These are phyloP conservation scores for Aphanocladium album DNA, from an alignment of 2,329 filamentous ascomycete species.

Conservation along the genomic window DNA sequence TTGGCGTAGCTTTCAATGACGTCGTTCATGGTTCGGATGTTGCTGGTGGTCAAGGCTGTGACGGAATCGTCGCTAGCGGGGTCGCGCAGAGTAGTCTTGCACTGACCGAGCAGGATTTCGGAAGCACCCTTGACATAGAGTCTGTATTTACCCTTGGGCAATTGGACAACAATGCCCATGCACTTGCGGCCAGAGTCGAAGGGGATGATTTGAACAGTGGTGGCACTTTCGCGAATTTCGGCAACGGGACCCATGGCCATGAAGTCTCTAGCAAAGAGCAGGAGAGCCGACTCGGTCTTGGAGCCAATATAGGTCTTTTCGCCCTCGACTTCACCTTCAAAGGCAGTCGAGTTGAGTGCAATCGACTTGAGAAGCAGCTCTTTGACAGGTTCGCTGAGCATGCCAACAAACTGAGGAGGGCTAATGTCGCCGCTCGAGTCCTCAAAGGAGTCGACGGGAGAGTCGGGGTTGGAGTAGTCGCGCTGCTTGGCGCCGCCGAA, in stretches of 20 bases:
- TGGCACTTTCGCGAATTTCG: slow-evolving; percentile 57
- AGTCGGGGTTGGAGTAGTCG: slow-evolving; percentile 20
- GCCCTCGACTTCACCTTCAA: slow-evolving; percentile 68
- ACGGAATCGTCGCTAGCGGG: slow-evolving; percentile 40
- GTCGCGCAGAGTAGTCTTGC: slow-evolving; percentile 46
- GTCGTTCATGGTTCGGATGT: slow-evolving; percentile 52
- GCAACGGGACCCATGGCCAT: slow-evolving; percentile 62
- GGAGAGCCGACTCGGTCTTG: slow-evolving; percentile 70
- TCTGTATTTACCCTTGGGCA: slow-evolving; percentile 46
- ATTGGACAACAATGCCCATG: slow-evolving; percentile 55
- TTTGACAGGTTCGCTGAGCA: slow-evolving; percentile 43
- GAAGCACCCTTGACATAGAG: slow-evolving; percentile 62
- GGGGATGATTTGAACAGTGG: slow-evolving; percentile 62
- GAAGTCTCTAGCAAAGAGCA: slow-evolving; percentile 63
- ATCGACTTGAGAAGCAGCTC: slow-evolving; percentile 56
- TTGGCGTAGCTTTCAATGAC: slow-evolving; percentile 75
- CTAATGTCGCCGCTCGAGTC: slow-evolving; percentile 34
- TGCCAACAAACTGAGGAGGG: slow-evolving; percentile 41
- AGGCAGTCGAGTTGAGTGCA: slow-evolving; percentile 66
- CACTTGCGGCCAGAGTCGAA: slow-evolving; percentile 75
- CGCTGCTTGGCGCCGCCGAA: slow-evolving; percentile 41
- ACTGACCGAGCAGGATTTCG: slow-evolving; percentile 57
- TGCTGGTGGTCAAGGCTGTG: slow-evolving; percentile 44
- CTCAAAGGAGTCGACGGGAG: slow-evolving; percentile 17
- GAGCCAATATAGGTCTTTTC: slow-evolving; percentile 65